These are phyloP conservation scores for Pseudofabraea citricarpa DNA, from an alignment of 2,329 filamentous ascomycete species.

Conservation along the genomic window DNA sequence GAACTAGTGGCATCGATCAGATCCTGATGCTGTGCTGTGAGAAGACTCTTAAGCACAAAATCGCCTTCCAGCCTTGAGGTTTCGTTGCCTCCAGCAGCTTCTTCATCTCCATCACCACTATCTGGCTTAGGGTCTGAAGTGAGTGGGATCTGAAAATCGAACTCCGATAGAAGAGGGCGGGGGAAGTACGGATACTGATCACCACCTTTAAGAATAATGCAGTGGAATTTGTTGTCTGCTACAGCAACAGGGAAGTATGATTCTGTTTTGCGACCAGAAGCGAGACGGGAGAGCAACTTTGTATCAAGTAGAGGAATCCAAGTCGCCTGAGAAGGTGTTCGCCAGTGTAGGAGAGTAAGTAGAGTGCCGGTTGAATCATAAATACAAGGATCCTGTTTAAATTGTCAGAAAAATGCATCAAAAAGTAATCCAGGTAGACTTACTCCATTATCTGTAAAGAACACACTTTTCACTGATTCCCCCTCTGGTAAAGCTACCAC, in stretches of 20 bases:
- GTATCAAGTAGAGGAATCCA: slow-evolving; percentile 96
- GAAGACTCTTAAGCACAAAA: slow-evolving; percentile 70
- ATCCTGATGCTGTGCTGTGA: slow-evolving; percentile 71
- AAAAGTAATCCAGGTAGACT: no score
- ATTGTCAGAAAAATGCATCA: no score
- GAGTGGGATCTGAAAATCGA: slow-evolving; percentile 84
- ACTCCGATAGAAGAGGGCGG: slow-evolving; percentile 83
- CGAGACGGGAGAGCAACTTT: slow-evolving; percentile 72
- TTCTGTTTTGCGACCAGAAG: slow-evolving; percentile 80
- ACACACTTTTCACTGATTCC: slow-evolving; percentile 71
- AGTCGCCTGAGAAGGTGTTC: slow-evolving; percentile 73
- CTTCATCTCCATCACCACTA: slow-evolving; percentile 28
- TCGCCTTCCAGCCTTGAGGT: slow-evolving; percentile 69
- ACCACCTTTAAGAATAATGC: slow-evolving; percentile 95
- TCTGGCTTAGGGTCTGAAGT: slow-evolving; percentile 45
- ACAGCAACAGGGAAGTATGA: slow-evolving; percentile 95
- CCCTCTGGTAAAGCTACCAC: slow-evolving; percentile 77
- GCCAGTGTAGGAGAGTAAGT: slow-evolving; percentile 86
- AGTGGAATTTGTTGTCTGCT: slow-evolving; percentile 88
- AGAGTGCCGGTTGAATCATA: slow-evolving; percentile 92
- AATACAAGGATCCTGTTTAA: slow-evolving; percentile 76
- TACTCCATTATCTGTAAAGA: slow-evolving; percentile 89
- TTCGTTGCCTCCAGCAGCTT: no score
- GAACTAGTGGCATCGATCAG: slow-evolving; percentile 64
- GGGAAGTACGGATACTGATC: slow-evolving; percentile 93